Conservation (phyloP, 2,329 filamentous ascomycete species). For the Ophiostoma perfectum region DNA sequence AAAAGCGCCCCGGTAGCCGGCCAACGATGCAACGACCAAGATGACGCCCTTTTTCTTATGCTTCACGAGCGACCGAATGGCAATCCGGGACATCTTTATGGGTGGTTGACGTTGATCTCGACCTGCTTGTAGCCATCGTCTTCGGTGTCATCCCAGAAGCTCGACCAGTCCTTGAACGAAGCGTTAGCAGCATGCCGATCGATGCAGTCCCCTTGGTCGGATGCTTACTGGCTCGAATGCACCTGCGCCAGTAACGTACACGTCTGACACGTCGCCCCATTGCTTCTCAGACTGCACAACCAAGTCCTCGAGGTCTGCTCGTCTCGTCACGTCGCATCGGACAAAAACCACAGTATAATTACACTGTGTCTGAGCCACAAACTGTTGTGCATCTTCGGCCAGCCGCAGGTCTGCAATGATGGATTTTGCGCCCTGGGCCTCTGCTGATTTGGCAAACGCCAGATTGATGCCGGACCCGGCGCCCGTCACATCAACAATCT, state of each 20-base stretch:
- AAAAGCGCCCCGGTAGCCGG: slow-evolving; percentile 32
- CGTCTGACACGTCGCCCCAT: slow-evolving; percentile 33
- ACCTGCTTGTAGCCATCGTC: slow-evolving; percentile 31
- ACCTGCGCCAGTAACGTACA: slow-evolving; percentile 36
- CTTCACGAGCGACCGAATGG: background rate
- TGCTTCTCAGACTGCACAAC: background rate
- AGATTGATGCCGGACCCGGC: slow-evolving; percentile 21
- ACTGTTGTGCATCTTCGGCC: background rate
- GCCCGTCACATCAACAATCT: slow-evolving; percentile 20
- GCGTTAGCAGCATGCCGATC: background rate
- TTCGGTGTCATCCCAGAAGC: slow-evolving; percentile 37
- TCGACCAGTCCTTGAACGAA: slow-evolving; percentile 28
- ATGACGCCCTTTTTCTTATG: slow-evolving; percentile 29
- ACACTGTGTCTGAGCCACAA: background rate
- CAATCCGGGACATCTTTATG: slow-evolving; percentile 30
- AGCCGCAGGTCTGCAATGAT: background rate
- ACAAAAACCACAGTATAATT: background rate
- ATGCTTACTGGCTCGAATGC: slow-evolving; percentile 34
- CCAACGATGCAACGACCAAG: slow-evolving; percentile 32
- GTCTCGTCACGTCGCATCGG: background rate
- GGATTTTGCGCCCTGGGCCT: slow-evolving; percentile 9
- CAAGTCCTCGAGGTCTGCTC: background rate
- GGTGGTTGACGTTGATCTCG: slow-evolving; percentile 36
- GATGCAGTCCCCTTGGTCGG: background rate
- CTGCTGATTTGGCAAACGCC: slow-evolving; percentile 18